Base-by-base conservation (phyloP, 106 monocot genomes). In the Allium fistulosum region DNA sequence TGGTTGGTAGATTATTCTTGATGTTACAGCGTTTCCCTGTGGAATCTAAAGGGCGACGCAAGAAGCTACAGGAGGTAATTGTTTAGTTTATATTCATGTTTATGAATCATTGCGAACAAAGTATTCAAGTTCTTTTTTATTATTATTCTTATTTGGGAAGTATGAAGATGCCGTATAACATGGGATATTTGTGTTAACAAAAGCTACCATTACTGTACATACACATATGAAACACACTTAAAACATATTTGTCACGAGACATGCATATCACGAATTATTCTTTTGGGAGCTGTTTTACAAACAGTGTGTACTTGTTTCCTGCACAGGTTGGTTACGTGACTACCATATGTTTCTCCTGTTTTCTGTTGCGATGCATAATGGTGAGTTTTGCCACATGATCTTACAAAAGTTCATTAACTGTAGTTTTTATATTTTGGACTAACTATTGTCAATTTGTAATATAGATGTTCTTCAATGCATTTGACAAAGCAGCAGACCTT, bases 11-110 rank as follows among this genome's bases (percentile, higher is more conserved):
- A 71, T 88, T 97, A 51, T 97, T 97, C 59, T 68, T 92, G 11
- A 97, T 97, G 97, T 88, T 97, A 75, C 79, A 81, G 72, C 78
- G 84, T 22, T 92, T 97, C 70, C 97, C 91, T 70, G 88, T 88
- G 67, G 92, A 92, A 78, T 97, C 97, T 37, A 97, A 84, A 84
- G 97, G 97, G 51, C 81, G 92, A 62, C 79, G 82, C 47, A 97
- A 97, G 48, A 97, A 97, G 66, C 71, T 97, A 55, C 86, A 97
- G 47, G 97, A 97, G 92, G 97, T 97, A 85, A 53, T 47, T 80
- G 2, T 58, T 65, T 49, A 50, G 17, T 37, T 37, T 17, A 51
- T 55, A 28, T 46, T 61, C 10, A 27, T 62, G 46, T 65, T 48
- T 9, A 7, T 15, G 37, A 37, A 2, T 37, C 37, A 37, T 37